These are phyloP conservation scores for Ceriops tagal DNA, from an alignment of 345 rosid genomes.

Conservation along the genomic window DNA sequence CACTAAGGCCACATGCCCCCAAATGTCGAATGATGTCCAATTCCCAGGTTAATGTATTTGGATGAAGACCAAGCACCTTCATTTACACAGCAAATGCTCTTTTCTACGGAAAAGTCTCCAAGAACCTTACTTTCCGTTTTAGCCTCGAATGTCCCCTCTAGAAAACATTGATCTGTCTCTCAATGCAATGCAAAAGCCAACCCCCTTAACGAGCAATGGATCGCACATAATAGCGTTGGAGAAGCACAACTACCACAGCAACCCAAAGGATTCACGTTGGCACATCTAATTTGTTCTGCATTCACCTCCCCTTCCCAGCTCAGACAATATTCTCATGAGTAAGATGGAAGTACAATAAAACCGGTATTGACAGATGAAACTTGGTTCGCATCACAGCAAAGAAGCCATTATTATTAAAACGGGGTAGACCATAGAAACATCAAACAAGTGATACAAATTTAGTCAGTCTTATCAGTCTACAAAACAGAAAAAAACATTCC, in stretches of 20 bases:
- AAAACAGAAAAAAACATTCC: conserved; percentile 12
- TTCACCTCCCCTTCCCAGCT: background rate
- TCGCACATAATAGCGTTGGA: background rate
- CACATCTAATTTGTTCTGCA: no score
- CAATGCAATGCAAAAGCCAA: conserved; percentile 6
- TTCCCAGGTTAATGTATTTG: conserved; percentile 9
- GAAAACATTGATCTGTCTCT: conserved; percentile 16
- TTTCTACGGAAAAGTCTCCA: background rate
- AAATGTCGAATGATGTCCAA: conserved; percentile 9
- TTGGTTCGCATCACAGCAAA: background rate
- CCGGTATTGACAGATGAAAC: background rate
- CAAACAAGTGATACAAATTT: background rate
- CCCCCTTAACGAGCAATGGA: background rate
- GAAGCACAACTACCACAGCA: background rate
- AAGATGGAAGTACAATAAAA: background rate
- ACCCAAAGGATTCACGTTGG: no score
- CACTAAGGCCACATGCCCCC: conserved; percentile 5
- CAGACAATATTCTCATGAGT: no score
- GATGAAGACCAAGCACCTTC: conserved; percentile 2
- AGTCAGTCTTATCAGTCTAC: conserved; percentile 9
- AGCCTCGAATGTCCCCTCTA: background rate
- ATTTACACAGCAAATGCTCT: background rate
- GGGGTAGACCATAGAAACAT: conserved; percentile 9
- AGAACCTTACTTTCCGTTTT: background rate
- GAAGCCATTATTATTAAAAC: background rate